phyloP scores from a whole-genome alignment of 139 green algal species.

The Zygnema cylindricum region DNA sequence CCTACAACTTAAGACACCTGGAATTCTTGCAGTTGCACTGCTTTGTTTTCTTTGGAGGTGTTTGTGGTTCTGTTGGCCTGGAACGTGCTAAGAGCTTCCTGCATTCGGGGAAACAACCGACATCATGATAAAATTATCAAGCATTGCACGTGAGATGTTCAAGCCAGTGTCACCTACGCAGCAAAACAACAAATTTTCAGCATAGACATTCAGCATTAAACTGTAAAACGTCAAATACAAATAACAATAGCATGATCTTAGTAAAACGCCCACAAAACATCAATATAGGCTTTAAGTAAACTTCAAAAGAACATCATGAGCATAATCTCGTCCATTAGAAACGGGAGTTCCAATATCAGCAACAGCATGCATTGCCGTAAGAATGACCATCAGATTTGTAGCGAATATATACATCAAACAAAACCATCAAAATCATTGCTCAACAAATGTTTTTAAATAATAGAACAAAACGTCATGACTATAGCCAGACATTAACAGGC shows the following conservation, averaged over 20 bases:
- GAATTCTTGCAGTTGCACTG: conserved; percentile 95
- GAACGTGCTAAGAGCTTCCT: neutral
- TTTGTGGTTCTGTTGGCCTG: neutral
- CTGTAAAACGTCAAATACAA: conserved; percentile 11
- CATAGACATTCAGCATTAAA: neutral
- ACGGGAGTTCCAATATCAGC: too few relatives aligned
- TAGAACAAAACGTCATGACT: too few relatives aligned
- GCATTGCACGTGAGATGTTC: neutral
- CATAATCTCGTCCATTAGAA: too few relatives aligned
- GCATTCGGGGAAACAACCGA: neutral
- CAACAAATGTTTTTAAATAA: too few relatives aligned
- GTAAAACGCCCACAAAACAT: neutral
- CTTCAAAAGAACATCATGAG: too few relatives aligned
- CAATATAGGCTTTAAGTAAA: neutral
- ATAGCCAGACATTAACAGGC: too few relatives aligned
- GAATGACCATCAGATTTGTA: too few relatives aligned
- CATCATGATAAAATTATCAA: neutral
- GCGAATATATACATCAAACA: too few relatives aligned
- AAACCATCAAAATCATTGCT: too few relatives aligned
- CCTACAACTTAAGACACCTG: conserved; percentile 85
- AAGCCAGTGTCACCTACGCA: neutral
- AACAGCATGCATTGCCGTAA: too few relatives aligned
- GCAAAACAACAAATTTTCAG: neutral
- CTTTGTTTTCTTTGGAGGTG: conserved; percentile 85
- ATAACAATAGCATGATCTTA: neutral